Evolutionary conservation across 1,284 basidiomycete species (phyloP).

Genomic region (Cutaneotrichosporon sp.): DNA sequence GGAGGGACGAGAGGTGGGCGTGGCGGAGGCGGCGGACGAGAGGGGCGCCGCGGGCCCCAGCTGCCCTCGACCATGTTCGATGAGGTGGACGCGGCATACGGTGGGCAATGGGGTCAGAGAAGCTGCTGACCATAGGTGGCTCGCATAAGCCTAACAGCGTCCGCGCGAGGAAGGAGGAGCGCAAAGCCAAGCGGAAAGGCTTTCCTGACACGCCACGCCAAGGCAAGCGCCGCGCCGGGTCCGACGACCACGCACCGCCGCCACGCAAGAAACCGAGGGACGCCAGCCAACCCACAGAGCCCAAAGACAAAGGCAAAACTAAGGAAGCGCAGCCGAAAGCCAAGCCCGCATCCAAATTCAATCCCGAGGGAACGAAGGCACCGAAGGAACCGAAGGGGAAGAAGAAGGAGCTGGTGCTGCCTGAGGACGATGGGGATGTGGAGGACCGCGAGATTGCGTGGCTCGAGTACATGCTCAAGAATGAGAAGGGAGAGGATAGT

Average conservation of each 20-base stretch:
- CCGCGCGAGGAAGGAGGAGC: constrained; percentile 12
- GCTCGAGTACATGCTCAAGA: constrained; percentile 63
- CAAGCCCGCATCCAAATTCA: not conserved
- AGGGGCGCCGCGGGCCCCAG: constrained; percentile 25
- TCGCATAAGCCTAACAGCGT: not conserved
- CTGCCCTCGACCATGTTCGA: constrained; percentile 36
- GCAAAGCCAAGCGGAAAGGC: constrained; percentile 22
- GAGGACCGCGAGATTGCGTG: constrained; percentile 74
- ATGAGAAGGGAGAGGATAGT: constrained; percentile 47
- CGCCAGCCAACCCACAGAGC: not conserved
- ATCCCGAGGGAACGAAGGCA: too few relatives aligned
- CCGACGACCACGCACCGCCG: constrained; percentile 38
- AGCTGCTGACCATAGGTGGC: constrained; percentile 3
- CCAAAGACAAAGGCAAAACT: not conserved
- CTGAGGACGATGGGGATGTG: constrained; percentile 43
- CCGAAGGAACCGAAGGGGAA: constrained; percentile 22
- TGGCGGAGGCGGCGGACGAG: constrained; percentile 2
- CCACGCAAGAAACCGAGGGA: constrained; percentile 8
- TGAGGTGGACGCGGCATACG: constrained; percentile 31
- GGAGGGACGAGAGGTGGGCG: constrained; percentile 9
- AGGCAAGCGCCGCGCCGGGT: constrained; percentile 14
- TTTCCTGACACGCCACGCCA: too few relatives aligned
- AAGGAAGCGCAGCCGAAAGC: not conserved
- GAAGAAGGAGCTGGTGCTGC: constrained; percentile 37
- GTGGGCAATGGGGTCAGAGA: constrained; percentile 9